These are phyloP conservation scores for Phytophthora foliorum DNA, from an alignment of 352 stramenopile genomes.

Conservation along the genomic window DNA sequence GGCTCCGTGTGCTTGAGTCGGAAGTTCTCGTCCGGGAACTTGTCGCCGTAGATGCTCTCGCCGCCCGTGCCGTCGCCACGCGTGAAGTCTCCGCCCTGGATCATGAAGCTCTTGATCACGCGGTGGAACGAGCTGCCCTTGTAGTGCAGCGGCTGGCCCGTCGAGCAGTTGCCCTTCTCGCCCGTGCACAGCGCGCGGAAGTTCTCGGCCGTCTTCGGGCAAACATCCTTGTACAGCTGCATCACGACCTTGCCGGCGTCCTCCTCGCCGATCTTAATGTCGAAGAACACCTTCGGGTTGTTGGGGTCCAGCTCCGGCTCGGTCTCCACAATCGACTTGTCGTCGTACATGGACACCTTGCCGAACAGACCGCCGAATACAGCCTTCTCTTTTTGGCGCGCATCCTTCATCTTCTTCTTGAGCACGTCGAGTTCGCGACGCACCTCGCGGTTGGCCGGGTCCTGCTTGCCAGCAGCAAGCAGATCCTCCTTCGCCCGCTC, in stretches of 20 bases:
- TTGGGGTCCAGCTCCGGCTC: constrained; percentile 74
- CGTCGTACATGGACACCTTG: constrained; percentile 98
- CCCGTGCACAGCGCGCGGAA: constrained; percentile 98
- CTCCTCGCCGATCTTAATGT: constrained; percentile 95
- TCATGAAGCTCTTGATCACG: constrained; percentile 97
- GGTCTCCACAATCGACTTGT: constrained; percentile 92
- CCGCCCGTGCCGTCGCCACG: constrained; percentile 95
- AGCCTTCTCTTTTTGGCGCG: constrained; percentile 96
- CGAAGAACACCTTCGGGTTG: constrained; percentile 99
- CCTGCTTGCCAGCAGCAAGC: constrained; percentile 80
- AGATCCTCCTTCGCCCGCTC: constrained; percentile 91
- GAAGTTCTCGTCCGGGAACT: constrained; percentile 99
- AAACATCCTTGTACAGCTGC: constrained; percentile 97
- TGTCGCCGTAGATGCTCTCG: constrained; percentile 95
- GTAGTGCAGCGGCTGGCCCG: constrained; percentile 95
- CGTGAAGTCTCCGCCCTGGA: constrained; percentile 98
- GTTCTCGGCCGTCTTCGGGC: constrained; percentile 98
- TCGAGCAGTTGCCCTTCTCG: constrained; percentile 93
- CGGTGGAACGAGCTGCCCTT: constrained; percentile 98
- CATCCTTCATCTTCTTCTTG: constrained; percentile 90
- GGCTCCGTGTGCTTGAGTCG: constrained; percentile 96
- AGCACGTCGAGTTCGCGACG: constrained; percentile 79
- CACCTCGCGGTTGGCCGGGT: constrained; percentile 87
- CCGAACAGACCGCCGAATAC: constrained; percentile 97
- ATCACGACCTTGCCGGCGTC: constrained; percentile 94